phyloP scores from a whole-genome alignment of 768 basidiomycete genomes.

The Tephrocybe rancida region DNA sequence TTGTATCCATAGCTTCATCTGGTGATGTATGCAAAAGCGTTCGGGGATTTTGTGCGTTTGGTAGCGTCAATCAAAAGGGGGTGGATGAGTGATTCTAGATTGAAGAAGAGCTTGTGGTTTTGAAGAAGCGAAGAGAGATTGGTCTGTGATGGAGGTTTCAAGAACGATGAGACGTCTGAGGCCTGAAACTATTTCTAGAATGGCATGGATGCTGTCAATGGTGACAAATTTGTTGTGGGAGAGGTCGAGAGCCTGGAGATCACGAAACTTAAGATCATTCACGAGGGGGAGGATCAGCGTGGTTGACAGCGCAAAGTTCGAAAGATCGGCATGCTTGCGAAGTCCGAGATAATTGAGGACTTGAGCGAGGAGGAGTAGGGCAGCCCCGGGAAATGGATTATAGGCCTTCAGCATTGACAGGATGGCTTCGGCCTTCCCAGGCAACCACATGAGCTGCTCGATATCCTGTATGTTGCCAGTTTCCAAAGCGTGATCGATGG shows the following conservation, averaged over 20 bases:
- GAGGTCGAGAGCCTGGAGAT: conserved; percentile 24
- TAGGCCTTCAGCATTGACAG: conserved; percentile 17
- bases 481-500: conserved; percentile 25
- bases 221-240: conserved; percentile 28
- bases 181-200: conserved; percentile 21
- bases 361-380: conserved; percentile 23
- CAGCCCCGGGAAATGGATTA: conserved; percentile 27
- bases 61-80: too few species aligned
- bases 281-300: conserved; percentile 23
- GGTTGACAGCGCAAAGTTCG: conserved; percentile 21
- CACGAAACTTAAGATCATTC: background rate
- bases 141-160: conserved; percentile 23
- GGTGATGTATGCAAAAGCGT: conserved; percentile 23
- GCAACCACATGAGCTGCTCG: conserved; percentile 29
- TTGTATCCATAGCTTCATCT: background rate
- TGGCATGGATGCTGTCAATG: conserved; percentile 22
- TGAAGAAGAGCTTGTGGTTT: conserved; percentile 24
- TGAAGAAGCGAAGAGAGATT: conserved; percentile 24
- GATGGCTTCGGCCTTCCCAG: conserved; percentile 26
- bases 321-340: too few species aligned
- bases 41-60: conserved; percentile 19
- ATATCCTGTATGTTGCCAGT: conserved; percentile 23
- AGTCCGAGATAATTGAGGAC: conserved; percentile 17
- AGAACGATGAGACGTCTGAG: conserved; percentile 28
- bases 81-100: conserved; percentile 30